Conservation (phyloP, 768 basidiomycete genomes). For the Pisolithus tinctorius region DNA sequence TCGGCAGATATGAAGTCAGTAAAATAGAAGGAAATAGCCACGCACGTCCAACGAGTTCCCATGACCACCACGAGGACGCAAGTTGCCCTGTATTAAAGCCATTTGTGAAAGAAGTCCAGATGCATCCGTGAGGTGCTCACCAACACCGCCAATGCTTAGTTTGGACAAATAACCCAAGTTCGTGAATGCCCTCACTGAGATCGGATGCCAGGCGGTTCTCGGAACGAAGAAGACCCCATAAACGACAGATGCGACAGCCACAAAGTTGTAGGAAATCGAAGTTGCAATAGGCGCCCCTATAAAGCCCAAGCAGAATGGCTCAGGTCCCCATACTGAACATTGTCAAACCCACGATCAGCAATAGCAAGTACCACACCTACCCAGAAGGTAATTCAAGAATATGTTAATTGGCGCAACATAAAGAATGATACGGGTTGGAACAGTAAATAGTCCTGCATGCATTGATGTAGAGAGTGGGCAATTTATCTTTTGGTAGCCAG, state of each 20-base stretch:
- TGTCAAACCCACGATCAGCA: background rate
- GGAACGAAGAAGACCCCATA: conserved; percentile 63
- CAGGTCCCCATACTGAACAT: conserved; percentile 74
- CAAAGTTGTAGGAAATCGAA: conserved; percentile 80
- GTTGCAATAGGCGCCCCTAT: conserved; percentile 90
- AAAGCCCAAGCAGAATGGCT: conserved; percentile 73
- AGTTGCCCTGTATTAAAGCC: conserved; percentile 48
- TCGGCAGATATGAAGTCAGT: conserved; percentile 2
- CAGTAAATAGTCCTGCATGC: conserved; percentile 74
- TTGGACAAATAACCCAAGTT: conserved; percentile 61
- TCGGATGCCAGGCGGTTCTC: conserved; percentile 79
- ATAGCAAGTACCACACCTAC: conserved; percentile 27
- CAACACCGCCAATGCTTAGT: conserved; percentile 78
- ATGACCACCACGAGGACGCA: conserved; percentile 94
- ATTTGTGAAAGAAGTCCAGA: background rate
- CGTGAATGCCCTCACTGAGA: conserved; percentile 58
- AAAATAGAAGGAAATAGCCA: background rate
- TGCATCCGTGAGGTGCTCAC: conserved; percentile 25
- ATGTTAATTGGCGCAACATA: conserved; percentile 79
- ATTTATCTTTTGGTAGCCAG: background rate
- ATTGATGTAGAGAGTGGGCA: conserved; percentile 1
- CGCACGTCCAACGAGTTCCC: conserved; percentile 70
- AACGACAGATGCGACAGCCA: conserved; percentile 50
- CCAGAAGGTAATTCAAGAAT: conserved; percentile 75
- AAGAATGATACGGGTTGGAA: conserved; percentile 76